A percentile compares a stretch with the other conserved stretches of the same genome.
Conservation (phyloP, 2,329 filamentous ascomycete genomes). For the Conoideocrella luteorostrata region DNA sequence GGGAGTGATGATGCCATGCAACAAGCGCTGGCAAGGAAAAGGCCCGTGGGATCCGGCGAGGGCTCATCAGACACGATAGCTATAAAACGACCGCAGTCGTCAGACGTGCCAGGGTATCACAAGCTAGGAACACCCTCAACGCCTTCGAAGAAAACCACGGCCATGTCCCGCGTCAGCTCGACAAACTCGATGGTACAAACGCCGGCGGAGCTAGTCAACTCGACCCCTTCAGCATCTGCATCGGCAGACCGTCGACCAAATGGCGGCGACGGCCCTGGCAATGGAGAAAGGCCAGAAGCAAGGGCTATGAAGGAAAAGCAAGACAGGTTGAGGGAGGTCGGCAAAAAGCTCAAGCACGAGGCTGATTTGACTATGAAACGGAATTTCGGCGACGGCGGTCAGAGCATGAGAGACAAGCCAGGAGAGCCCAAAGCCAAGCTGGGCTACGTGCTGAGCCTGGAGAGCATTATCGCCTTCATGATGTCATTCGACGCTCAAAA, state of each 20-base stretch:
- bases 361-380: conserved; percentile 38
- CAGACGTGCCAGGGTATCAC: conserved; percentile 30
- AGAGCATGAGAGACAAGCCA: conserved; percentile 16
- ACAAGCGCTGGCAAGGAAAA: conserved; percentile 37
- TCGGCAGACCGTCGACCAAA: conserved; percentile 21
- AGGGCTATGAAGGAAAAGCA: conserved; percentile 29
- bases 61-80: conserved; percentile 28
- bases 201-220: conserved; percentile 37
- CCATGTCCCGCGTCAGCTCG: conserved; percentile 49
- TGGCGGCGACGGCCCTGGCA: conserved; percentile 24
- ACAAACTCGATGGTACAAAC: conserved; percentile 47
- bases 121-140: conserved; percentile 39
- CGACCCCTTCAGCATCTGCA: conserved; percentile 21
- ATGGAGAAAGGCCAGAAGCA: conserved; percentile 16
- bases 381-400: conserved; percentile 16
- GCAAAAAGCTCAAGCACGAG: conserved; percentile 47
- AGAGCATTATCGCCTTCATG: conserved; percentile 48
- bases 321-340: conserved; percentile 32
- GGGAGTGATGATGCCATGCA: conserved; percentile 35
- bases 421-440: conserved; percentile 31
- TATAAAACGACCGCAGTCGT: conserved; percentile 36
- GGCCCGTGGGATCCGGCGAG: conserved; percentile 35
- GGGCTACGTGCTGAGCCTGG: conserved; percentile 38
- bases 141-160: conserved; percentile 43
- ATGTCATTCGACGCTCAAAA: conserved; percentile 45